These are phyloP conservation scores for Peribolospora baueri DNA, from an alignment of 768 basidiomycete species.

Conservation along the genomic window DNA sequence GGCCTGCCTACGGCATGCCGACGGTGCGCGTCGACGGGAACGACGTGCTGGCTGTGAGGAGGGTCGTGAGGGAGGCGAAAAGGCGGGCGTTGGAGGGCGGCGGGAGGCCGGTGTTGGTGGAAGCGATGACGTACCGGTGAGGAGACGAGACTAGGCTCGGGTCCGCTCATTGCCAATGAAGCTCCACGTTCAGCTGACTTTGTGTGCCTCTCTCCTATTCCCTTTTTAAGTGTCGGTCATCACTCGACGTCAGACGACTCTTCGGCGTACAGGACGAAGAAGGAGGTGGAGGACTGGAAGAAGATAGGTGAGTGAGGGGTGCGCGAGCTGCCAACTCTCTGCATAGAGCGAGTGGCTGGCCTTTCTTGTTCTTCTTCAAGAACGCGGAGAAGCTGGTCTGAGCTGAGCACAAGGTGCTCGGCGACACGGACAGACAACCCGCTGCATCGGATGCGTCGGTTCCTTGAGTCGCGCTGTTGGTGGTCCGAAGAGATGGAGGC, in stretches of 20 bases:
- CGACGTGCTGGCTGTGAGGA: constrained; percentile 60
- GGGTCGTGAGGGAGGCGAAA: constrained; percentile 46
- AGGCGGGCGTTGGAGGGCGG: constrained; percentile 40
- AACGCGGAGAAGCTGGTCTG: neutral
- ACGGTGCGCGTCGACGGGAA: constrained; percentile 79
- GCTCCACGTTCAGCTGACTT: constrained; percentile 11
- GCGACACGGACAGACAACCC: constrained; percentile 37
- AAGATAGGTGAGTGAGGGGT: constrained; percentile 28
- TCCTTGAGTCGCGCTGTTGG: constrained; percentile 60
- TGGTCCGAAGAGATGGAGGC: constrained; percentile 57
- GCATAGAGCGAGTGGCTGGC: neutral
- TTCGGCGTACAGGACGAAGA: constrained; percentile 66
- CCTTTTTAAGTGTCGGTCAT: constrained; percentile 46
- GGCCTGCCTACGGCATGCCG: constrained; percentile 76
- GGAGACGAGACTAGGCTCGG: constrained; percentile 3
- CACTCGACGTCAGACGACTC: constrained; percentile 45
- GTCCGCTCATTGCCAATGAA: neutral
- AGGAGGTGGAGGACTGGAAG: constrained; percentile 79
- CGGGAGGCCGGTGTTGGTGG: constrained; percentile 56
- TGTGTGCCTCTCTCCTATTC: neutral
- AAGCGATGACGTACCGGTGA: constrained; percentile 19
- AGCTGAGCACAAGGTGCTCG: neutral
- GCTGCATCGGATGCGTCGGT: constrained; percentile 56
- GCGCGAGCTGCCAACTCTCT: constrained; percentile 3
- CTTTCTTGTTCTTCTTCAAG: no score